These are phyloP conservation scores for Hymenoscyphus salicellus DNA, from an alignment of 2,329 filamentous ascomycete genomes.

Conservation along the genomic window DNA sequence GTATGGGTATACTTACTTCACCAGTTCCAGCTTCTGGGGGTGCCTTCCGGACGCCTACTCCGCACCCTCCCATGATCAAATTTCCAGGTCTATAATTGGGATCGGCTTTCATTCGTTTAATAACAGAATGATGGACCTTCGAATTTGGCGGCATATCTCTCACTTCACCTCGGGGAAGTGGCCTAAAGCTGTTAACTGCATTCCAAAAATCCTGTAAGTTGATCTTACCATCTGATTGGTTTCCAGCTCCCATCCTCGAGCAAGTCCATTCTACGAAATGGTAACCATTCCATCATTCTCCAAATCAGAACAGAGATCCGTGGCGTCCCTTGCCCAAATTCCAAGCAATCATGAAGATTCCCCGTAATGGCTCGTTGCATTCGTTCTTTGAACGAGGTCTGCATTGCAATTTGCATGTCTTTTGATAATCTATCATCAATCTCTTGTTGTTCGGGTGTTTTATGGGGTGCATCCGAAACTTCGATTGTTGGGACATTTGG, in stretches of 20 bases:
- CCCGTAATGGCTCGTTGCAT: conserved; percentile 2
- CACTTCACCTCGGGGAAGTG: background rate
- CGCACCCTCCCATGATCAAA: background rate
- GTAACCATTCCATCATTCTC: conserved; percentile 3
- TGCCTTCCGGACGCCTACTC: background rate
- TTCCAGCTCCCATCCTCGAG: conserved; percentile 1
- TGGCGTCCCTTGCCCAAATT: background rate
- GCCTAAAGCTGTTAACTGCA: background rate
- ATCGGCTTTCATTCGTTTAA: conserved; percentile 1
- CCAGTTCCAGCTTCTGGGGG: conserved; percentile 3
- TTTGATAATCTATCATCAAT: background rate
- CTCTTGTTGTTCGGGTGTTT: background rate
- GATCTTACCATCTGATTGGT: conserved; percentile 1
- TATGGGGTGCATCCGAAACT: background rate
- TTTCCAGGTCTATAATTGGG: conserved; percentile 1
- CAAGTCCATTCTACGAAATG: background rate
- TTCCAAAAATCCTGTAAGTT: background rate
- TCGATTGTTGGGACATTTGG: background rate
- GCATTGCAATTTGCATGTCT: background rate
- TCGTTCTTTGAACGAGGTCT: background rate
- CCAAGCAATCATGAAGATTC: background rate
- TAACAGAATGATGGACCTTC: conserved; percentile 2
- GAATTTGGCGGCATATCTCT: conserved; percentile 1
- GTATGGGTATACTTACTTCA: background rate
- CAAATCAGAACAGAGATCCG: background rate